Evolutionary conservation across 1,284 basidiomycete species (phyloP).

Genomic region (Papiliotrema flavescens): DNA sequence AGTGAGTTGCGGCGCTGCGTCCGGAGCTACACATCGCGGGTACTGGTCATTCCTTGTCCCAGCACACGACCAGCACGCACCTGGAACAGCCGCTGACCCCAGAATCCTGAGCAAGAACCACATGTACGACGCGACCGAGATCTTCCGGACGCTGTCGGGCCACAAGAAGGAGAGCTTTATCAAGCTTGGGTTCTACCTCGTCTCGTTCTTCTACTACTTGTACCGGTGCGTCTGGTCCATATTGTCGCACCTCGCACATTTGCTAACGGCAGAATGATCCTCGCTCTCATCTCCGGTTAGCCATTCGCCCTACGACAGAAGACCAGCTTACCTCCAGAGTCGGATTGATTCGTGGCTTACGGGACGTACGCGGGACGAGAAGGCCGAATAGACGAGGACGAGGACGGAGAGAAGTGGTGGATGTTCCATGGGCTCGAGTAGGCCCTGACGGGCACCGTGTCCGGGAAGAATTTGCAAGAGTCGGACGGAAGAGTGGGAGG

Average conservation of each 20-base stretch:
- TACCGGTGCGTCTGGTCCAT: constrained; percentile 65
- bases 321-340: not conserved
- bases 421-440: not conserved
- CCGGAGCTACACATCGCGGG: not conserved
- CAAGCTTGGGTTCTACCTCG: constrained; percentile 90
- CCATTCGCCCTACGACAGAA: not conserved
- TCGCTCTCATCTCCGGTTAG: constrained; percentile 69
- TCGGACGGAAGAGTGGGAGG: too few species aligned
- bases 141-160: constrained; percentile 87
- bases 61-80: too few species aligned
- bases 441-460: too few species aligned
- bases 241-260: not conserved
- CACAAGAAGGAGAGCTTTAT: constrained; percentile 98
- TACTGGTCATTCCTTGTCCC: not conserved
- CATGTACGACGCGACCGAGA: constrained; percentile 99
- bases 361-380: not conserved
- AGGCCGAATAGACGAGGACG: not conserved
- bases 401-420: not conserved
- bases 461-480: too few species aligned
- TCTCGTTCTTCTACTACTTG: constrained; percentile 95
- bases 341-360: not conserved
- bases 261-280: constrained; percentile 65
- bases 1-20: constrained; percentile 56
- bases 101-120: constrained; percentile 93
- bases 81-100: constrained; percentile 3